phyloP scores from a whole-genome alignment of 129 eudicot species.

The Flaveria sonorensis region DNA sequence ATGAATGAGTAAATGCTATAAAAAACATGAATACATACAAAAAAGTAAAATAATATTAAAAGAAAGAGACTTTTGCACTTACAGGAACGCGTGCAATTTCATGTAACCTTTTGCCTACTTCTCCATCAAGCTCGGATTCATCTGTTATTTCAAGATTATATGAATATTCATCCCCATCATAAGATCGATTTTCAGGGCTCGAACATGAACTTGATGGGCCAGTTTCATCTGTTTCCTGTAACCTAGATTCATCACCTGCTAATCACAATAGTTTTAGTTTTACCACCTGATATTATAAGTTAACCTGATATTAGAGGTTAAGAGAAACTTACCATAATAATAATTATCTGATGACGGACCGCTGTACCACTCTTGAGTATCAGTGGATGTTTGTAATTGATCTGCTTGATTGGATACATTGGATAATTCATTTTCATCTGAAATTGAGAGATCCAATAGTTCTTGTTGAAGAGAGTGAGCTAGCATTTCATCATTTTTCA shows the following conservation, averaged over 20 bases:
- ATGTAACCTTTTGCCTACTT: conserved; percentile 79
- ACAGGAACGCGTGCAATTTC: conserved; percentile 86
- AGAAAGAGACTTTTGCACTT: conserved; percentile 40
- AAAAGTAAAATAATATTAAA: background rate
- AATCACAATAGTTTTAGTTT: conserved; percentile 6
- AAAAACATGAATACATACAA: background rate
- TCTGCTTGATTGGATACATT: conserved; percentile 33
- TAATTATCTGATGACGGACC: conserved; percentile 46
- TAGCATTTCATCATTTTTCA: conserved; percentile 60
- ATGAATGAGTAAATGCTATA: background rate
- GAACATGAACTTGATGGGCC: conserved; percentile 74
- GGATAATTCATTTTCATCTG: conserved; percentile 52
- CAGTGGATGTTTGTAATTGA: conserved; percentile 40
- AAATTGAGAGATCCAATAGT: conserved; percentile 57
- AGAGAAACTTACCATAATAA: conserved; percentile 47
- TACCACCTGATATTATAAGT: conserved; percentile 7
- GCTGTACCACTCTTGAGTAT: conserved; percentile 45
- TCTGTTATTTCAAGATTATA: conserved; percentile 67
- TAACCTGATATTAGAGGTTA: background rate
- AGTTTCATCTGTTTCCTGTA: conserved; percentile 52
- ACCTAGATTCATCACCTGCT: conserved; percentile 54
- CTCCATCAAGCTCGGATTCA: conserved; percentile 87
- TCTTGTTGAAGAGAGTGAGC: conserved; percentile 84
- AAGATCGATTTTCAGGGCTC: conserved; percentile 70
- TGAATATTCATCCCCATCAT: conserved; percentile 68